A percentile compares a stretch with the other conserved stretches of the same genome.
Conservation (phyloP, 2,329 filamentous ascomycete genomes). For the Fusarium sororula region DNA sequence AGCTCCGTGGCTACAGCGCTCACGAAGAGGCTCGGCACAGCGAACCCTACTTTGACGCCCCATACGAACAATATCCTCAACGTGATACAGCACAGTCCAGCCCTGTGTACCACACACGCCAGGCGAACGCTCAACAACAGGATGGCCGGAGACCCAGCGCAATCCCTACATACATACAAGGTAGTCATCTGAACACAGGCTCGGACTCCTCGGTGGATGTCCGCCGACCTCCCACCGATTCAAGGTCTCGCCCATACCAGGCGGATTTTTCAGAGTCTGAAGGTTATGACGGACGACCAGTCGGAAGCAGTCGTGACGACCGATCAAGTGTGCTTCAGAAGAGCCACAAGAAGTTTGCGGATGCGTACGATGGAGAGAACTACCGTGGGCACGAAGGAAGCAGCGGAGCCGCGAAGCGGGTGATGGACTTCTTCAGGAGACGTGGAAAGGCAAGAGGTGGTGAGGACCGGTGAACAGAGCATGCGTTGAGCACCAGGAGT, state of each 20-base stretch:
- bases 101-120: constrained; percentile 54
- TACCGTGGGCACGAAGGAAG: constrained; percentile 78
- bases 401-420: constrained; percentile 85
- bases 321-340: constrained; percentile 77
- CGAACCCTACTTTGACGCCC: constrained; percentile 53
- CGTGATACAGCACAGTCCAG: constrained; percentile 48
- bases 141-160: constrained; percentile 53
- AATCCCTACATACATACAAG: constrained; percentile 59
- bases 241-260: constrained; percentile 55
- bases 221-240: constrained; percentile 52
- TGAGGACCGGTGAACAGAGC: constrained; percentile 58
- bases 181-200: constrained; percentile 57
- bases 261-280: constrained; percentile 55
- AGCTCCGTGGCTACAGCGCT: constrained; percentile 46
- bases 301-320: constrained; percentile 50
- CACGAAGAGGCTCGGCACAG: constrained; percentile 49
- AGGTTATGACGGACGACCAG: constrained; percentile 52
- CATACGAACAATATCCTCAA: constrained; percentile 49
- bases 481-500: constrained; percentile 35
- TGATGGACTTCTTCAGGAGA: constrained; percentile 98
- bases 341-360: constrained; percentile 85
- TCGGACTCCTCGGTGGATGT: constrained; percentile 65
- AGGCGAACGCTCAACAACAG: constrained; percentile 52
- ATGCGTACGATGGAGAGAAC: constrained; percentile 83
- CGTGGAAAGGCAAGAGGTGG: constrained; percentile 78